phyloP scores from a whole-genome alignment of 139 green algal species.

The Closterium sp. region DNA sequence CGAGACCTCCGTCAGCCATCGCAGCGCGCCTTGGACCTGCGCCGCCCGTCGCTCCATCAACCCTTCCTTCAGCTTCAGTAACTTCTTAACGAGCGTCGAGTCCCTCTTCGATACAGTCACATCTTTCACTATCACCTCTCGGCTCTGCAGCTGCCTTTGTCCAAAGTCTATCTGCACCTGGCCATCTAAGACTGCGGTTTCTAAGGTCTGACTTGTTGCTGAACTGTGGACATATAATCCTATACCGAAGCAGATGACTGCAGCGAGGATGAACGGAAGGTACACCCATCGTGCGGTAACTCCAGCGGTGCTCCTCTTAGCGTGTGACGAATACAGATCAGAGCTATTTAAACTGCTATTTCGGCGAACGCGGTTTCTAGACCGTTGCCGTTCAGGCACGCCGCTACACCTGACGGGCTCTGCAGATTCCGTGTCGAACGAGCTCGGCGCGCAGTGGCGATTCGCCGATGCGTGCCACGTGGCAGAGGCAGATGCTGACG shows the following conservation, averaged over 20 bases:
- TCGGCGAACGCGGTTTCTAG: neutral
- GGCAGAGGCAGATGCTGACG: neutral
- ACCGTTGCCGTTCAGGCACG: neutral
- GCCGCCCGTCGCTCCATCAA: neutral
- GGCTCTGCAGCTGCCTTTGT: neutral
- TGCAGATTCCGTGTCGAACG: neutral
- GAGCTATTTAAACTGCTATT: neutral
- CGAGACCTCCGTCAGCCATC: neutral
- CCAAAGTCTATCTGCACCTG: neutral
- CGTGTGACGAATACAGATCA: neutral
- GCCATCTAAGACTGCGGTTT: neutral
- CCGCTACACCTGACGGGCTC: neutral
- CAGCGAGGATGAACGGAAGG: neutral
- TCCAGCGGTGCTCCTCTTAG: neutral
- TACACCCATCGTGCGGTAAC: neutral
- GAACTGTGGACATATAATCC: neutral
- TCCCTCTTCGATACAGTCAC: neutral
- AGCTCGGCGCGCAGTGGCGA: neutral
- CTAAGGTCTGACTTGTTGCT: neutral
- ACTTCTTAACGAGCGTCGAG: neutral
- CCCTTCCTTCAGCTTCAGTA: neutral
- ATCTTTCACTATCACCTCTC: neutral
- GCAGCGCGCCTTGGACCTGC: neutral
- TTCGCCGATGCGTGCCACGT: neutral
- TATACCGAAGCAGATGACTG: neutral